Conservation (phyloP, 345 rosid genomes). For the Excoecaria agallocha region DNA sequence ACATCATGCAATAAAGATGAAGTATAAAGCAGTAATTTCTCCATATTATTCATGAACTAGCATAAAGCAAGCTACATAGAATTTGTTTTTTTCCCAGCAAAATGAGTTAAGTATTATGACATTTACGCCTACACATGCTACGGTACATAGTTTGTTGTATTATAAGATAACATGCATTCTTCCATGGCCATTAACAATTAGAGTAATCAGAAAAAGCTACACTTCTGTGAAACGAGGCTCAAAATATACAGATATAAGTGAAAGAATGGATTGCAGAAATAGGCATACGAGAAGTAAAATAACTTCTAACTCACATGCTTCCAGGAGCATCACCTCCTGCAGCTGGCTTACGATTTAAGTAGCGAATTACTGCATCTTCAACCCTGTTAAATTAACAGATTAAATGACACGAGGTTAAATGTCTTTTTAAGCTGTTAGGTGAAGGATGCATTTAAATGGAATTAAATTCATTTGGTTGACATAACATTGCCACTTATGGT, state of each 20-base stretch:
- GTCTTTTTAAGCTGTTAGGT: too few relatives aligned
- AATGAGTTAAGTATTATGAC: constrained; percentile 7
- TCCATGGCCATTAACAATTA: constrained; percentile 7
- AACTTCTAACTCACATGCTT: constrained; percentile 48
- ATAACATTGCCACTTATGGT: too few relatives aligned
- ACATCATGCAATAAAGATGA: too few relatives aligned
- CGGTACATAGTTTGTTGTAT: constrained; percentile 18
- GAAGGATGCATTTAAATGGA: too few relatives aligned
- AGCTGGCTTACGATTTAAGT: constrained; percentile 87
- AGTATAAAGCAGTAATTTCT: not conserved
- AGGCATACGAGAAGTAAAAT: not conserved
- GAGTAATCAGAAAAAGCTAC: constrained; percentile 18
- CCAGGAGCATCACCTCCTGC: constrained; percentile 84
- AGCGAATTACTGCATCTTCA: constrained; percentile 95
- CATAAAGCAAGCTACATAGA: not conserved
- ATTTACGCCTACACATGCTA: constrained; percentile 24
- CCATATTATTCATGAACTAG: not conserved
- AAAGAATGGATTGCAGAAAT: constrained; percentile 1
- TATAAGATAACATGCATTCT: constrained; percentile 14
- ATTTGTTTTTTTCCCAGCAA: constrained; percentile 10
- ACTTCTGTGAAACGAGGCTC: constrained; percentile 9
- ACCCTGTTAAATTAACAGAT: too few relatives aligned
- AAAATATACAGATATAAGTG: constrained; percentile 23
- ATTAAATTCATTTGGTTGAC: too few relatives aligned
- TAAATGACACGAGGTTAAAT: too few relatives aligned